Evolutionary conservation across 345 rosid species (phyloP).

Genomic region (Iberis pinnata): DNA sequence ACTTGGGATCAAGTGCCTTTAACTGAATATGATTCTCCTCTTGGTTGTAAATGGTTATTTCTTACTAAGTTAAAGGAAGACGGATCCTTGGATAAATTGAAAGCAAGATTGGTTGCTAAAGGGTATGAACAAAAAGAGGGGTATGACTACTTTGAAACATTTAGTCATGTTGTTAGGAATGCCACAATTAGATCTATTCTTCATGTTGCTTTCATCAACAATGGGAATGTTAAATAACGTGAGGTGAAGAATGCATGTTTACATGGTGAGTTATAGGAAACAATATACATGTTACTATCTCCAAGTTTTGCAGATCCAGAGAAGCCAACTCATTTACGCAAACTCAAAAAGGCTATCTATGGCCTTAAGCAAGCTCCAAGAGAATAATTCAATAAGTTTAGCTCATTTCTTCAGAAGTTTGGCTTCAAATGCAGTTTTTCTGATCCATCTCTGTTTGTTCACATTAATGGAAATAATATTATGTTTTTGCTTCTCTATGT

Average conservation of each 20-base stretch:
- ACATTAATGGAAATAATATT: too few relatives aligned
- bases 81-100: too few relatives aligned
- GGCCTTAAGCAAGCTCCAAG: not conserved
- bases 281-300: not conserved
- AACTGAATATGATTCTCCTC: too few relatives aligned
- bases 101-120: too few relatives aligned
- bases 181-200: not conserved
- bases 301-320: not conserved
- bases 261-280: not conserved
- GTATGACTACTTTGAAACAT: not conserved
- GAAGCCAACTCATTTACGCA: not conserved
- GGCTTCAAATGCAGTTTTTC: not conserved
- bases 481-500: not conserved
- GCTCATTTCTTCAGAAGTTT: not conserved
- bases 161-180: not conserved
- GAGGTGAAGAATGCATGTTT: not conserved
- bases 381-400: not conserved
- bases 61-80: too few relatives aligned
- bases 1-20: too few relatives aligned
- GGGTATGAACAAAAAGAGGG: too few relatives aligned
- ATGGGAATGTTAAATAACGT: not conserved
- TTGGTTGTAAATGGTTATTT: too few relatives aligned
- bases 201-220: rapidly evolving
- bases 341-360: not conserved
- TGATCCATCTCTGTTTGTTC: not conserved